phyloP scores from a whole-genome alignment of 2,329 filamentous ascomycete genomes.

The Xylaria arbuscula region DNA sequence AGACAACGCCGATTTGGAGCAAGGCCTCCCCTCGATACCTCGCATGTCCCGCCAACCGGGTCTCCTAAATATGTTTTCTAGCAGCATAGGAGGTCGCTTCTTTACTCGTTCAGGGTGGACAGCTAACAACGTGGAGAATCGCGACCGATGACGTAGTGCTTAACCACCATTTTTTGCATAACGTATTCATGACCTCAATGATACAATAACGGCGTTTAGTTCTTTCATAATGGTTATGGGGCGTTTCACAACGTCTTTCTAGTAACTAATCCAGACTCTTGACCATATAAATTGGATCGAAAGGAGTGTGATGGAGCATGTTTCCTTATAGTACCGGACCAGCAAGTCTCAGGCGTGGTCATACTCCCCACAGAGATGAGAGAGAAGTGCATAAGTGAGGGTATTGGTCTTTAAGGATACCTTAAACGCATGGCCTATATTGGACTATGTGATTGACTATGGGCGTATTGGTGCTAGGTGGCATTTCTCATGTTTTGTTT shows the following conservation, averaged over 20 bases:
- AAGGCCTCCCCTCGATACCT: conserved; percentile 51
- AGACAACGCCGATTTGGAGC: conserved; percentile 57
- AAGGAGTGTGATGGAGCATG: conserved; percentile 2
- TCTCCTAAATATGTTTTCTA: conserved; percentile 56
- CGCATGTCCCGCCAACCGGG: conserved; percentile 47
- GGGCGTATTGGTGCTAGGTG: conserved; percentile 23
- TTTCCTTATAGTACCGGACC: not conserved
- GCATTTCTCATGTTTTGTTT: not conserved
- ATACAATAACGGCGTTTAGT: conserved; percentile 33
- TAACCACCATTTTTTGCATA: conserved; percentile 30
- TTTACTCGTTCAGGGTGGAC: conserved; percentile 26
- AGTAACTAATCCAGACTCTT: not conserved
- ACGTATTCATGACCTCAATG: conserved; percentile 33
- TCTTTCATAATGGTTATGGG: conserved; percentile 13
- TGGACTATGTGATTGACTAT: conserved; percentile 23
- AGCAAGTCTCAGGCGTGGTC: not conserved
- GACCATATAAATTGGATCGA: not conserved
- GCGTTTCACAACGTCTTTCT: not conserved
- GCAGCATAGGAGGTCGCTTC: conserved; percentile 44
- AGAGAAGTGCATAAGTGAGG: not conserved
- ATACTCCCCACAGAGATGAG: not conserved
- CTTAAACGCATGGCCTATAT: conserved; percentile 9
- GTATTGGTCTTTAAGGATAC: conserved; percentile 25
- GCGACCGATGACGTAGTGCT: conserved; percentile 31
- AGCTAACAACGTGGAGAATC: conserved; percentile 21